Conservation (phyloP, 768 basidiomycete genomes). For the Leccinum barrowsii region DNA sequence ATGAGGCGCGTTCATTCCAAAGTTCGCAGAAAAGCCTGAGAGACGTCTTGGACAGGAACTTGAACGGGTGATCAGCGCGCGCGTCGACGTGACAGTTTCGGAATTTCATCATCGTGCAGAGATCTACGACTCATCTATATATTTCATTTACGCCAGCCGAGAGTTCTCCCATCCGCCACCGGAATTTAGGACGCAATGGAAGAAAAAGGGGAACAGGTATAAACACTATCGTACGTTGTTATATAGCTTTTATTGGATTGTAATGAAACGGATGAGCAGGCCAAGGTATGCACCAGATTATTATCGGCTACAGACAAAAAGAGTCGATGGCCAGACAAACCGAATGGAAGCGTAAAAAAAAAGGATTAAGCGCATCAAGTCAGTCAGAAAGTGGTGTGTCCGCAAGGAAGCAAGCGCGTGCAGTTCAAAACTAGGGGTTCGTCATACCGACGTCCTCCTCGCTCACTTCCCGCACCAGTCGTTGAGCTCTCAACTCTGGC, state of each 20-base stretch:
- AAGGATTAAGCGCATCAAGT: neutral
- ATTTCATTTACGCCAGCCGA: neutral
- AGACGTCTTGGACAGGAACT: neutral
- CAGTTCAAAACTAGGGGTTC: slow-evolving; percentile 23
- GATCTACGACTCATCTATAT: slow-evolving; percentile 12
- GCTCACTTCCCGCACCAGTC: slow-evolving; percentile 27
- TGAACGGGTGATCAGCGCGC: neutral
- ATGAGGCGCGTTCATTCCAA: neutral
- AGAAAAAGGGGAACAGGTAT: slow-evolving; percentile 22
- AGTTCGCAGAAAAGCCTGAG: neutral
- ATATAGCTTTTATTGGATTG: slow-evolving; percentile 15
- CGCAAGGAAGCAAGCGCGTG: neutral
- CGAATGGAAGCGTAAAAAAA: neutral
- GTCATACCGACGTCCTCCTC: slow-evolving; percentile 32
- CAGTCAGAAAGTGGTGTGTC: neutral
- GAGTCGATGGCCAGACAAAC: slow-evolving; percentile 11
- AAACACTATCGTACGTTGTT: slow-evolving; percentile 26
- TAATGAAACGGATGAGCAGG: slow-evolving; percentile 9
- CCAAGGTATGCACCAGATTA: slow-evolving; percentile 26
- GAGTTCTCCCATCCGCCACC: neutral
- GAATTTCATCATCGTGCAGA: neutral
- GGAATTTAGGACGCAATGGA: neutral
- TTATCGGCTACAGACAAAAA: slow-evolving; percentile 22
- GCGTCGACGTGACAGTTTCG: neutral
- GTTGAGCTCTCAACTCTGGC: slow-evolving; percentile 31